Conservation (phyloP, 345 rosid genomes). For the Ceriops tagal region DNA sequence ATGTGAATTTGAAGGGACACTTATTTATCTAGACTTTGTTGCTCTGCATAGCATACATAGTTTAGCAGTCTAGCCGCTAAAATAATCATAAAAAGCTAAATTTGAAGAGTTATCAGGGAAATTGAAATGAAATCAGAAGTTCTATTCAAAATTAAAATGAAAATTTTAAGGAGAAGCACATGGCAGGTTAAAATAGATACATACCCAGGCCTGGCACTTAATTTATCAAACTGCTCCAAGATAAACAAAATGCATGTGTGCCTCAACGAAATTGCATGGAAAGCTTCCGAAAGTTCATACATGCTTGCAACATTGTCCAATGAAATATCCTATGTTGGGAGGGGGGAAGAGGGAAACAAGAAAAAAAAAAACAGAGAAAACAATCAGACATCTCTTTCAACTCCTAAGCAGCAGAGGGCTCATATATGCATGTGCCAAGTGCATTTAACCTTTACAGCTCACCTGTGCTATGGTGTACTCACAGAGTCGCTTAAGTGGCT, state of each 20-base stretch:
- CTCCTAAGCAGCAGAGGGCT: conserved; percentile 14
- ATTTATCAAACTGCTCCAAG: conserved; percentile 84
- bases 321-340: conserved; percentile 60
- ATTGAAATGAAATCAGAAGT: background rate
- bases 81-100: too few relatives aligned
- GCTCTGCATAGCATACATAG: too few relatives aligned
- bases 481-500: conserved; percentile 94
- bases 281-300: conserved; percentile 98
- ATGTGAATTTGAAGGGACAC: too few relatives aligned
- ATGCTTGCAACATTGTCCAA: conserved; percentile 84
- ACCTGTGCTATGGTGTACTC: conserved; percentile 98
- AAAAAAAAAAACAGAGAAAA: background rate
- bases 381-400: conserved; percentile 24
- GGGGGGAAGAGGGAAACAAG: background rate
- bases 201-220: conserved; percentile 75
- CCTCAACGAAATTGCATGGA: conserved; percentile 85
- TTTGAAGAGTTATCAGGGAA: background rate
- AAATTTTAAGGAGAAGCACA: background rate
- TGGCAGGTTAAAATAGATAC: conserved; percentile 16
- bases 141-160: background rate
- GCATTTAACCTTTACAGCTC: conserved; percentile 24
- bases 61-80: too few relatives aligned
- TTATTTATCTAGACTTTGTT: too few relatives aligned
- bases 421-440: background rate
- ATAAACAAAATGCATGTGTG: conserved; percentile 87